Percentiles rank a stretch among this genome's conserved stretches.
phyloP scores from a whole-genome alignment of 2,329 filamentous ascomycete genomes.

The Beauveria sp. region DNA sequence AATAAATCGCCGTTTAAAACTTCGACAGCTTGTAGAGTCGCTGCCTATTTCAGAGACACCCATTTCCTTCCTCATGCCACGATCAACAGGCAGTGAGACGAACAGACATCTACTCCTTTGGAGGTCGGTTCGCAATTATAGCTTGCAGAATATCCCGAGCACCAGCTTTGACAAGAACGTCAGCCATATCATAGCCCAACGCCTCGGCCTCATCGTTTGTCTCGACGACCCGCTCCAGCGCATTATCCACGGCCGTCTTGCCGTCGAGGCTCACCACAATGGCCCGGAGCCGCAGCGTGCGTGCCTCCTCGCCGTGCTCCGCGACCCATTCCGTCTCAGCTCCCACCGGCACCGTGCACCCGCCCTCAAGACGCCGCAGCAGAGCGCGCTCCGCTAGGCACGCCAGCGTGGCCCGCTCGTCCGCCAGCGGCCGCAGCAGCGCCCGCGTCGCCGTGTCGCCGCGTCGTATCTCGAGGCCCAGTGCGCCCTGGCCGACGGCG shows the following conservation, averaged over 20 bases:
- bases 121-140: slow-evolving; percentile 47
- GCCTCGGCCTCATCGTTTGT: slow-evolving; percentile 63
- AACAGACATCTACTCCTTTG: neutral
- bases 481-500: slow-evolving; percentile 87
- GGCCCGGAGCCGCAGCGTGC: slow-evolving; percentile 61
- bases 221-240: slow-evolving; percentile 52
- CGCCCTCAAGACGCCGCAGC: slow-evolving; percentile 82
- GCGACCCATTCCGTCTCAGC: slow-evolving; percentile 71
- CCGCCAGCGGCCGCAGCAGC: slow-evolving; percentile 56
- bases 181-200: slow-evolving; percentile 68
- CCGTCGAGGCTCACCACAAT: slow-evolving; percentile 83
- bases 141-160: slow-evolving; percentile 77
- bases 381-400: slow-evolving; percentile 75
- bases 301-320: slow-evolving; percentile 18
- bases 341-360: slow-evolving; percentile 94
- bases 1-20: too few relatives aligned
- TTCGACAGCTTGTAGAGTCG: neutral
- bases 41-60: neutral
- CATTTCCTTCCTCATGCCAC: neutral
- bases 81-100: neutral
- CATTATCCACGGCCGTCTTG: slow-evolving; percentile 62
- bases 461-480: slow-evolving; percentile 75
- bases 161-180: slow-evolving; percentile 64
- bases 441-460: slow-evolving; percentile 56
- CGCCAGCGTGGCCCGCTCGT: slow-evolving; percentile 60